Base-by-base conservation (phyloP, 2,329 filamentous ascomycete species). In the Byssothecium circinans region DNA sequence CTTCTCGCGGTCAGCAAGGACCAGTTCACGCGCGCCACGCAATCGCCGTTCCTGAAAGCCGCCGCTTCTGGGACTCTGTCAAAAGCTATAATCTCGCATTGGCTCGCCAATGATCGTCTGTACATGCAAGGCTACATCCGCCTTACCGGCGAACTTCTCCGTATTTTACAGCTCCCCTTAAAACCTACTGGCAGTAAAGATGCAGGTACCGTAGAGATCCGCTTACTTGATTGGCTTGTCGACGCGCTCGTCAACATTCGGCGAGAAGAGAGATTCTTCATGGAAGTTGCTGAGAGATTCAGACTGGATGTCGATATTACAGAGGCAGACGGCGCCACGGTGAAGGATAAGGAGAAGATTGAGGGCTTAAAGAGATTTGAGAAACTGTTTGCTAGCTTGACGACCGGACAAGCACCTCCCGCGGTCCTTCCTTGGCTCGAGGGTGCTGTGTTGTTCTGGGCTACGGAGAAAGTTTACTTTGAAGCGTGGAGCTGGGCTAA, bases 381-480 rank as follows among this genome's bases (percentile, higher is more conserved):
- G 48, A 49, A 50, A 7, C 45, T 69, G 2, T 67, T 68, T 47
- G 49, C 37, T 8, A 41, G 41, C 15, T 29, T 60, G 34, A 58
- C 54, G 6, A 53, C 41, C 1, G 49, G 47, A 11, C 6, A 44
- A 18, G 11, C 40, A 27, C 4, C 30, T 2, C 18, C 40, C 8
- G 8, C 10, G 7, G 12, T 52, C 11, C 30, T 69, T 1, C 67
- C 67, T 0, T 69, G 65, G 67, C 50, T 70, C 10, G 67, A 70
- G 45, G 65, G 62, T 23, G 60, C 57, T 4, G 54, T 67, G 5
- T 33, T 68, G 15, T 63, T 69, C 7, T 70, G 65, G 62, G 57
- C 58, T 15, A 69, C 64, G 5, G 67, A 70, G 41, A 69, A 65
- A 39, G 60, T 67, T 8, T 70, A 69, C 43, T 65, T 67, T 46